A percentile compares a stretch with the other conserved stretches of the same genome.
Evolutionary conservation across 2,329 filamentous ascomycete genomes (phyloP).

Genomic region (Aureobasidium sp.): DNA sequence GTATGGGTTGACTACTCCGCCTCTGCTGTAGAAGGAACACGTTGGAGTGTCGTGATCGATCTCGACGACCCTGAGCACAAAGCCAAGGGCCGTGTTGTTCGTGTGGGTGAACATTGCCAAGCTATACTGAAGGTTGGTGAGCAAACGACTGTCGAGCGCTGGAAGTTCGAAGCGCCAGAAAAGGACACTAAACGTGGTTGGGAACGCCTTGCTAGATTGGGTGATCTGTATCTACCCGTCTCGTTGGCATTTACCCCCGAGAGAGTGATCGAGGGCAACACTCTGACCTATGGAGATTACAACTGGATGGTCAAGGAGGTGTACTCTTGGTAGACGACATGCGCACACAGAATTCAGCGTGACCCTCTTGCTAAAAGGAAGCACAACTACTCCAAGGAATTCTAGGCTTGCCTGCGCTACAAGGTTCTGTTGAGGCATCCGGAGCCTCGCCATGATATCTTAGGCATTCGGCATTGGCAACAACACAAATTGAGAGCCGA

Average conservation of each 20-base stretch:
- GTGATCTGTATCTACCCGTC: slow-evolving; percentile 36
- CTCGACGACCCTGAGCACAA: slow-evolving; percentile 27
- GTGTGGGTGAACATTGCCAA: slow-evolving; percentile 51
- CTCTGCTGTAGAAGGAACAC: slow-evolving; percentile 21
- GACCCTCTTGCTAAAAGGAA: neutral
- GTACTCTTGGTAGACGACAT: neutral
- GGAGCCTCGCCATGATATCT: no score
- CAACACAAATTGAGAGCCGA: no score
- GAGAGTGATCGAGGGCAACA: slow-evolving; percentile 26
- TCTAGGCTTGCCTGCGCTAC: neutral
- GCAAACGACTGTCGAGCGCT: slow-evolving; percentile 47
- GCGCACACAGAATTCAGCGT: no score
- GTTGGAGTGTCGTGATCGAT: slow-evolving; percentile 35
- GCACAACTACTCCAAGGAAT: neutral
- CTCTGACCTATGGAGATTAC: slow-evolving; percentile 28
- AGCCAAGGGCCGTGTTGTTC: slow-evolving; percentile 46
- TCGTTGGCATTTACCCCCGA: slow-evolving; percentile 29
- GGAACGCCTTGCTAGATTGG: slow-evolving; percentile 33
- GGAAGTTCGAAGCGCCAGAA: slow-evolving; percentile 38
- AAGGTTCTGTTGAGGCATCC: neutral
- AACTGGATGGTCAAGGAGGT: slow-evolving; percentile 36
- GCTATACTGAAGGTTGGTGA: slow-evolving; percentile 45
- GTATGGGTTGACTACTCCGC: slow-evolving; percentile 50
- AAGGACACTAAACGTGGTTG: slow-evolving; percentile 24
- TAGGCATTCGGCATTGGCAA: no score